Conservation (phyloP, 2,329 filamentous ascomycete genomes). For the Zymoseptoria crescenta region DNA sequence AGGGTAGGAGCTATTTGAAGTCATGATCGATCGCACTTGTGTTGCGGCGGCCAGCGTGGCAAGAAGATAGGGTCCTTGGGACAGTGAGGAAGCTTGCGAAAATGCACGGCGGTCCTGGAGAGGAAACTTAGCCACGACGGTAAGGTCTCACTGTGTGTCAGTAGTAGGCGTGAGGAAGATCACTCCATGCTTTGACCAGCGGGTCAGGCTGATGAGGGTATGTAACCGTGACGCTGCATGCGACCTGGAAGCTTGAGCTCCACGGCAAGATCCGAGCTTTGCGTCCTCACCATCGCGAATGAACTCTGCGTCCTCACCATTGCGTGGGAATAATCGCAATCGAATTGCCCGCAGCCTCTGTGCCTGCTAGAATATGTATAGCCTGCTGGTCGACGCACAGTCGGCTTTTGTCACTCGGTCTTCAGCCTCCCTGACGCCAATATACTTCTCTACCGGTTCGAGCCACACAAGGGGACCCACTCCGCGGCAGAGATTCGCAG, state of each 20-base stretch:
- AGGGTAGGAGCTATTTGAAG: constrained; percentile 7
- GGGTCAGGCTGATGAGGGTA: not conserved
- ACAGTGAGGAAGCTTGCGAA: not conserved
- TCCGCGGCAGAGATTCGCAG: too few relatives aligned
- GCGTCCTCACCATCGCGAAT: not conserved
- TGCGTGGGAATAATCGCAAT: not conserved
- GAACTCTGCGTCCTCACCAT: not conserved
- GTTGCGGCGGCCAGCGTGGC: not conserved
- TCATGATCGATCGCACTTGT: not conserved
- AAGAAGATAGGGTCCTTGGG: not conserved
- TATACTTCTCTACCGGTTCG: too few relatives aligned
- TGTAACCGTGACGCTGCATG: not conserved
- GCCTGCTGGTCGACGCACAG: not conserved
- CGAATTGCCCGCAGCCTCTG: not conserved
- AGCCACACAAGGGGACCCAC: too few relatives aligned
- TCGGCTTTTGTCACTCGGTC: not conserved
- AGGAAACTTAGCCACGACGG: not conserved
- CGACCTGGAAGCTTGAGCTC: not conserved
- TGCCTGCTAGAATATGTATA: not conserved
- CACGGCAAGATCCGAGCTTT: not conserved
- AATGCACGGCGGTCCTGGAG: not conserved
- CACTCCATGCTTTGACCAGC: too few relatives aligned
- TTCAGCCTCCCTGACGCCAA: not conserved
- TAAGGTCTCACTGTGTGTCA: not conserved
- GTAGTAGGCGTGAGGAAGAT: not conserved